Percentiles rank a stretch among this genome's conserved stretches.
Conservation (phyloP, 768 basidiomycete genomes). For the Calvatia gigantea region DNA sequence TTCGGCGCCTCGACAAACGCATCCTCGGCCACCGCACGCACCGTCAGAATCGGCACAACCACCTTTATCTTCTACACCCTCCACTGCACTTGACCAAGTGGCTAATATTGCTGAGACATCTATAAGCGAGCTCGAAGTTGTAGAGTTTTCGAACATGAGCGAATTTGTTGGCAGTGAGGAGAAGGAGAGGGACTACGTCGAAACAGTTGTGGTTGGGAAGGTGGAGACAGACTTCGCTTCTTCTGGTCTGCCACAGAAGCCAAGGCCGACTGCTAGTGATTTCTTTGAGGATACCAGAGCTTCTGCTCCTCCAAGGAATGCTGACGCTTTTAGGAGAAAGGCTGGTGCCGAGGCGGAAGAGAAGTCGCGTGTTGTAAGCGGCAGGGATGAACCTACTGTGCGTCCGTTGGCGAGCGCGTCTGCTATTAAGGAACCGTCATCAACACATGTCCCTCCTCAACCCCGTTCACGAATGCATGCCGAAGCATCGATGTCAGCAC, state of each 20-base stretch:
- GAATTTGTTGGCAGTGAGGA: conserved; percentile 57
- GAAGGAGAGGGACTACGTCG: conserved; percentile 18
- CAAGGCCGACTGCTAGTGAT: conserved; percentile 58
- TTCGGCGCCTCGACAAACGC: conserved; percentile 28
- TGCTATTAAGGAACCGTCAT: conserved; percentile 15
- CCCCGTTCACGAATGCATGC: conserved; percentile 30
- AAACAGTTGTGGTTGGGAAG: conserved; percentile 19
- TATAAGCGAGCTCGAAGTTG: conserved; percentile 69
- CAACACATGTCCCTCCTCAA: conserved; percentile 6
- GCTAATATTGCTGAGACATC: conserved; percentile 41
- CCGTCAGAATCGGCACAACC: background rate
- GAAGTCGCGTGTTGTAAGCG: background rate
- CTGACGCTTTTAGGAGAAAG: conserved; percentile 45
- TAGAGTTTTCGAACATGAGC: conserved; percentile 76
- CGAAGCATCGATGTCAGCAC: conserved; percentile 62
- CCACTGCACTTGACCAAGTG: conserved; percentile 37
- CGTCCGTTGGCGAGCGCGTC: conserved; percentile 1
- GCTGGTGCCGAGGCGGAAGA: background rate
- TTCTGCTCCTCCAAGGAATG: conserved; percentile 26
- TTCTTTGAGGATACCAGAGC: conserved; percentile 58
- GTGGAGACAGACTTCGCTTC: conserved; percentile 11
- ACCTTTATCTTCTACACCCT: conserved; percentile 9
- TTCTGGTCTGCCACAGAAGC: conserved; percentile 17
- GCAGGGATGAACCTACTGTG: conserved; percentile 7
- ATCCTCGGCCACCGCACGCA: conserved; percentile 18